Percentiles rank a stretch among this genome's conserved stretches.
Evolutionary conservation across 306 rosid genomes (phyloP).

Genomic region (Corylus americana): DNA sequence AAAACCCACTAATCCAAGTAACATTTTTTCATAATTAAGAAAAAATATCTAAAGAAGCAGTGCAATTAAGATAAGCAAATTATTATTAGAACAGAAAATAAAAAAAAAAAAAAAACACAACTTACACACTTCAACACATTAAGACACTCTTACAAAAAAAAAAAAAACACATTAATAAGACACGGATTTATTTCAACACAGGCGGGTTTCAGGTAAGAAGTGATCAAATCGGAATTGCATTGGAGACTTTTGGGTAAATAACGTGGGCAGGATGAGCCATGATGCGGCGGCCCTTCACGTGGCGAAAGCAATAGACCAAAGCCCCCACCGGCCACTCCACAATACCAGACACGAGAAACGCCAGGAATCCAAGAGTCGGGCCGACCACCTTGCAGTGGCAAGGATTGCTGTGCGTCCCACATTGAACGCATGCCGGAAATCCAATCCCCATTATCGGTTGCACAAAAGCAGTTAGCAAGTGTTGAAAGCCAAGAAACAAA

Average conservation of each 20-base stretch:
- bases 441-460: slow-evolving; percentile 36
- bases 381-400: slow-evolving; percentile 89
- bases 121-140: not conserved
- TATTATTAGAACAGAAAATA: not conserved
- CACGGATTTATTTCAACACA: no score
- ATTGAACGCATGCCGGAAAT: slow-evolving; percentile 58
- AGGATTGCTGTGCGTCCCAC: slow-evolving; percentile 70
- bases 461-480: not conserved
- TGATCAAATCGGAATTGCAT: slow-evolving; percentile 44
- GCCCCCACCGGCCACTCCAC: slow-evolving; percentile 92
- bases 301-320: slow-evolving; percentile 53
- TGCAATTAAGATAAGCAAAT: not conserved
- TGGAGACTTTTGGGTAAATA: slow-evolving; percentile 59
- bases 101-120: not conserved
- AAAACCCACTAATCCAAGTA: not conserved
- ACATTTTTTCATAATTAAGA: not conserved
- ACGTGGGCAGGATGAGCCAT: slow-evolving; percentile 73
- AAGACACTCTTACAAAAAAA: not conserved
- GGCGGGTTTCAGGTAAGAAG: not conserved
- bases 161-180: not conserved
- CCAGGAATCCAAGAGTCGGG: slow-evolving; percentile 68
- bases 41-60: not conserved
- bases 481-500: not conserved
- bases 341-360: slow-evolving; percentile 53
- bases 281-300: slow-evolving; percentile 73